A percentile compares a stretch with the other conserved stretches of the same genome.
Conservation (phyloP, 2,329 filamentous ascomycete genomes). For the Epichloe uncinata region DNA sequence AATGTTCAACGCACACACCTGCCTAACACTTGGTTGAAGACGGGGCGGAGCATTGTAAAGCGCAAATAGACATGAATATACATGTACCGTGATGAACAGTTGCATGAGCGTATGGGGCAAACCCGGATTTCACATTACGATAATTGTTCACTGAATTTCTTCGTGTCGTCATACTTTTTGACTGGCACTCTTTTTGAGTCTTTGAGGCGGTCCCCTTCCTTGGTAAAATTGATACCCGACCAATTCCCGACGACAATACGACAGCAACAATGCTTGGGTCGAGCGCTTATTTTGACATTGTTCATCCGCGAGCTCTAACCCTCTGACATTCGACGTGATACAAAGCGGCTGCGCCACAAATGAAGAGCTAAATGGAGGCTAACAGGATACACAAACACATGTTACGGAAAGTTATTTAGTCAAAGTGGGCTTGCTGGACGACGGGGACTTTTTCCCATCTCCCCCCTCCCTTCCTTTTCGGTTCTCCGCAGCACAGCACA, state of each 20-base stretch:
- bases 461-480: not conserved
- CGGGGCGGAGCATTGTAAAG: no score
- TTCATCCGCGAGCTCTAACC: not conserved
- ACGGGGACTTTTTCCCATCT: not conserved
- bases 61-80: no score
- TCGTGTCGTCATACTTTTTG: no score
- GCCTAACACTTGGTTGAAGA: no score
- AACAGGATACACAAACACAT: not conserved
- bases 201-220: not conserved
- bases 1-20: no score
- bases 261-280: slow-evolving; percentile 6
- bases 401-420: slow-evolving; percentile 2
- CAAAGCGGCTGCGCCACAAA: not conserved
- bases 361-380: not conserved
- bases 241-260: slow-evolving; percentile 9
- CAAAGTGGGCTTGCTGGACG: not conserved
- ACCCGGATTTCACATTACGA: no score
- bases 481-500: not conserved
- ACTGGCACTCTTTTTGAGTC: no score
- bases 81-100: no score
- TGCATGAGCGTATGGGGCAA: no score
- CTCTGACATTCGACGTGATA: slow-evolving; percentile 1
- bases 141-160: no score
- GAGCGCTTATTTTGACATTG: slow-evolving; percentile 1
- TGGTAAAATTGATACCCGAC: slow-evolving; percentile 9